phyloP scores from a whole-genome alignment of 78 protist species.

The Tieghemostelium lacteum region DNA sequence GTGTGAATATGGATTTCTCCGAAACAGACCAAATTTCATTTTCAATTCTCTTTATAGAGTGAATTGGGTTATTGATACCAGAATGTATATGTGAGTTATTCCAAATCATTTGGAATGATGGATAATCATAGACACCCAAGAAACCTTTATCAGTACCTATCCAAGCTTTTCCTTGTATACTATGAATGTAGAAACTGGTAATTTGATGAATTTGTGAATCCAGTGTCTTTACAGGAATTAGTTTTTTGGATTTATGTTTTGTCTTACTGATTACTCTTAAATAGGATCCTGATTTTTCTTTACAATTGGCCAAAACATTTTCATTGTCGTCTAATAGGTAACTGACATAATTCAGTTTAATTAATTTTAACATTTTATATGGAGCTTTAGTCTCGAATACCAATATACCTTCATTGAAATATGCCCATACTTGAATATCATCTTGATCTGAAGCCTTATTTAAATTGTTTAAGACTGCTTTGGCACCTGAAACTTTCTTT shows the following conservation, averaged over 20 bases:
- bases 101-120: no score
- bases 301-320: slow-evolving; percentile 26
- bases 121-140: slow-evolving; percentile 35
- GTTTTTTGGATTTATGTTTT: slow-evolving; percentile 42
- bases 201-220: slow-evolving; percentile 4
- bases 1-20: slow-evolving; percentile 49
- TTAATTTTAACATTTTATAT: slow-evolving; percentile 14
- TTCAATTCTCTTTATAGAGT: slow-evolving; percentile 33
- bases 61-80: slow-evolving; percentile 27
- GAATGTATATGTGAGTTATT: slow-evolving; percentile 3
- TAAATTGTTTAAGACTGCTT: no score
- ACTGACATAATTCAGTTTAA: slow-evolving; percentile 35
- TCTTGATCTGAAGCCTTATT: neutral
- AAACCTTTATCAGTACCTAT: slow-evolving; percentile 68
- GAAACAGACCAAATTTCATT: slow-evolving; percentile 19
- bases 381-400: slow-evolving; percentile 45
- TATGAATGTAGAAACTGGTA: neutral
- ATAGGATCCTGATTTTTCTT: slow-evolving; percentile 37
- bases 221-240: slow-evolving; percentile 19
- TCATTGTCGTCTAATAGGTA: slow-evolving; percentile 38
- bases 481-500: no score
- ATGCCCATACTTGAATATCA: slow-evolving; percentile 67
- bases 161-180: slow-evolving; percentile 23
- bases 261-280: slow-evolving; percentile 35
- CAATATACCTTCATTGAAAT: slow-evolving; percentile 43